phyloP scores from a whole-genome alignment of 2,329 filamentous ascomycete species.

The Thermothelomyces thermophilus region DNA sequence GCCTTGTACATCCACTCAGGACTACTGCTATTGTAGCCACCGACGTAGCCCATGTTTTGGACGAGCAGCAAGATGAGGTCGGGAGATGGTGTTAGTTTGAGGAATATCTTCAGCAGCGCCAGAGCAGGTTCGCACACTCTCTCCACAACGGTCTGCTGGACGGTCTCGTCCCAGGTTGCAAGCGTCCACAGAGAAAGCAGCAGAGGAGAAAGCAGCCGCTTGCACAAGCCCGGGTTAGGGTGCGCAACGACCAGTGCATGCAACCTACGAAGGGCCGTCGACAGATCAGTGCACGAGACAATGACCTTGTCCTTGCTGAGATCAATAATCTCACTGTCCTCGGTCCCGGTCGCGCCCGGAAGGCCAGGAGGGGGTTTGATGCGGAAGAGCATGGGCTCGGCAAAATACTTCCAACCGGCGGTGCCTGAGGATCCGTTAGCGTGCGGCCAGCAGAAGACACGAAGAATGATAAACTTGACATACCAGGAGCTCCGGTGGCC shows the following conservation, averaged over 20 bases:
- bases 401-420: conserved; percentile 23
- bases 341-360: conserved; percentile 20
- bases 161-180: conserved; percentile 40
- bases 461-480: background rate
- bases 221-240: conserved; percentile 59
- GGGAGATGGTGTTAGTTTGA: conserved; percentile 49
- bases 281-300: conserved; percentile 42
- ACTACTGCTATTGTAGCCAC: conserved; percentile 32
- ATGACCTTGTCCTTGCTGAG: conserved; percentile 39
- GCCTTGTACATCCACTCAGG: conserved; percentile 48
- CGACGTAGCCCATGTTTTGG: conserved; percentile 49
- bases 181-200: conserved; percentile 59
- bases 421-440: conserved; percentile 18
- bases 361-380: conserved; percentile 19
- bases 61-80: conserved; percentile 45
- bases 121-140: conserved; percentile 39
- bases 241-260: conserved; percentile 53
- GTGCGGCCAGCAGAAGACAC: background rate
- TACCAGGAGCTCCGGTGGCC: conserved; percentile 57
- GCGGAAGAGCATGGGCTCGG: conserved; percentile 21
- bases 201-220: conserved; percentile 52
- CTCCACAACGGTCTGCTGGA: conserved; percentile 29
- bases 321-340: conserved; percentile 37
- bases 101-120: conserved; percentile 48
- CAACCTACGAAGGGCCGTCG: conserved; percentile 47